Percentiles rank a stretch among this genome's conserved stretches.
phyloP scores from a whole-genome alignment of 192 early-diverging fungal genomes.

The Borealophlyctis nickersoniae region DNA sequence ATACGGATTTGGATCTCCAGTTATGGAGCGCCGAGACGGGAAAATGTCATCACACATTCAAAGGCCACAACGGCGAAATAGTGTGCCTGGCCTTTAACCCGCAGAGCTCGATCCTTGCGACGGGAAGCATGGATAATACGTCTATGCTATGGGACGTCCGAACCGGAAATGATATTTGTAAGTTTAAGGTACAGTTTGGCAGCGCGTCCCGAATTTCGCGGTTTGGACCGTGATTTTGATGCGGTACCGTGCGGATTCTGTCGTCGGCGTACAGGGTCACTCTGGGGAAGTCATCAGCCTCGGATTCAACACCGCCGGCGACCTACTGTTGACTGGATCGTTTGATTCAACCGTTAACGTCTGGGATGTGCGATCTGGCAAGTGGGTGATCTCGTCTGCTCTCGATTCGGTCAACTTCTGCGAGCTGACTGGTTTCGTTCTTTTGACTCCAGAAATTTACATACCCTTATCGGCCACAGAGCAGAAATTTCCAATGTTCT shows the following conservation, averaged over 20 bases:
- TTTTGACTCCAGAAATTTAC: conserved; percentile 38
- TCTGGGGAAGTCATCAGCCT: conserved; percentile 43
- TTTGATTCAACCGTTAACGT: conserved; percentile 51
- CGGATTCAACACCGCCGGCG: conserved; percentile 28
- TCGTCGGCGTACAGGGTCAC: conserved; percentile 33
- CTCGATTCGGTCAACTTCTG: not conserved
- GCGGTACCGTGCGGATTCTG: not conserved
- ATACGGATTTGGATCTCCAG: conserved; percentile 24
- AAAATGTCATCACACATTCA: conserved; percentile 44
- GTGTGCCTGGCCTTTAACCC: conserved; percentile 41
- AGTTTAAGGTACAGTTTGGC: conserved; percentile 31
- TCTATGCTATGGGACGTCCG: conserved; percentile 52
- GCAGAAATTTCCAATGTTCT: conserved; percentile 38
- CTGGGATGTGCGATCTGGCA: conserved; percentile 39
- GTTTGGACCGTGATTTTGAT: not conserved
- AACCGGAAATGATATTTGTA: conserved; percentile 36
- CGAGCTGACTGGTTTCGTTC: not conserved
- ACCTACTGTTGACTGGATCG: conserved; percentile 46
- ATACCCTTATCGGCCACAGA: conserved; percentile 54
- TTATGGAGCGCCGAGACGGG: conserved; percentile 44
- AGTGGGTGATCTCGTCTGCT: conserved; percentile 7
- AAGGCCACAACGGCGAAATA: conserved; percentile 48
- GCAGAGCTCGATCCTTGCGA: conserved; percentile 34
- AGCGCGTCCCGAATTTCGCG: not conserved
- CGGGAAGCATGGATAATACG: conserved; percentile 49